Percentiles rank a stretch among this genome's conserved stretches.
Evolutionary conservation across 2,329 filamentous ascomycete genomes (phyloP).

Genomic region (Cladosporium austrohemisphaericum): DNA sequence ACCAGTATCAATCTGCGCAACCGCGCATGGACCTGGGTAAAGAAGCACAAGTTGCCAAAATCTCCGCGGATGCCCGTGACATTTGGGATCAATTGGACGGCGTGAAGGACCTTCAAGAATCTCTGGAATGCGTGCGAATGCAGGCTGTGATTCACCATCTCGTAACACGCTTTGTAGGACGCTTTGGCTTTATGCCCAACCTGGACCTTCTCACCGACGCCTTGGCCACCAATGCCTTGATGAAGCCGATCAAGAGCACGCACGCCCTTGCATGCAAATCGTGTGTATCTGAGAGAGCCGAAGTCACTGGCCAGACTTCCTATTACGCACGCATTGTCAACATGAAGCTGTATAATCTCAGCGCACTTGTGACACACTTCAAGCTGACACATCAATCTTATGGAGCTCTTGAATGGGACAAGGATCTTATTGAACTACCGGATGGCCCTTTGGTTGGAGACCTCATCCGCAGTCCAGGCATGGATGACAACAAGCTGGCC

Average conservation of each 20-base stretch:
- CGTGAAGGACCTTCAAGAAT: slow-evolving; percentile 52
- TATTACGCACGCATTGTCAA: slow-evolving; percentile 37
- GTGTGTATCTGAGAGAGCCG: slow-evolving; percentile 23
- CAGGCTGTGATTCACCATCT: slow-evolving; percentile 63
- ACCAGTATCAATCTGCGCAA: background rate
- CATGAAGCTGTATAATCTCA: slow-evolving; percentile 41
- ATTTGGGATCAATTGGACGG: slow-evolving; percentile 60
- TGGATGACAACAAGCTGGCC: slow-evolving; percentile 51
- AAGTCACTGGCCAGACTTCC: slow-evolving; percentile 30
- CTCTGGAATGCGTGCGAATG: slow-evolving; percentile 58
- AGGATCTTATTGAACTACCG: slow-evolving; percentile 60
- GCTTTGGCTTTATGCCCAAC: slow-evolving; percentile 55
- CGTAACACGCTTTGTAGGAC: slow-evolving; percentile 53
- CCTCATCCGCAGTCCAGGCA: slow-evolving; percentile 51
- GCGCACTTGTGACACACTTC: slow-evolving; percentile 58
- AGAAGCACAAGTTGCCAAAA: slow-evolving; percentile 21
- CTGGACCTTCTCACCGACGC: slow-evolving; percentile 54
- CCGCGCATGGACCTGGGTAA: slow-evolving; percentile 10
- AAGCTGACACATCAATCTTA: slow-evolving; percentile 52
- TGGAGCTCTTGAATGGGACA: slow-evolving; percentile 51
- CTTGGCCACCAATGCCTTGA: slow-evolving; percentile 39
- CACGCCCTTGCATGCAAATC: slow-evolving; percentile 42
- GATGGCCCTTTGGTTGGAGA: slow-evolving; percentile 47
- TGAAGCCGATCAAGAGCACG: slow-evolving; percentile 42
- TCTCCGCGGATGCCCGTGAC: slow-evolving; percentile 55